Evolutionary conservation across 352 stramenopile species (phyloP), one percentile per base, ranked within the genome.

Genomic region (Pythium monospermum): DNA sequence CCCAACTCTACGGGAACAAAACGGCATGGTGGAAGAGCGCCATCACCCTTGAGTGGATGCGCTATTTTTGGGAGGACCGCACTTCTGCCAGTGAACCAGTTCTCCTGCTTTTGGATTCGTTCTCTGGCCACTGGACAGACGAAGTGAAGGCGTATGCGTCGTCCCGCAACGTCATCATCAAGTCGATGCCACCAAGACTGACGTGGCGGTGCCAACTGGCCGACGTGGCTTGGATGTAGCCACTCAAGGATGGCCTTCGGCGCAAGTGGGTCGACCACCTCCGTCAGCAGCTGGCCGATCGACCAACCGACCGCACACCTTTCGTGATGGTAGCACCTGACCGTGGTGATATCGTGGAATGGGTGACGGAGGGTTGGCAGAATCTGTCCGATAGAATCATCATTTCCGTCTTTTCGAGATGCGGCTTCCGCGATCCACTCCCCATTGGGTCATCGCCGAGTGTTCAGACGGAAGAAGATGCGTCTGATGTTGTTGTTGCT

Each of bases 21-120:
- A 49, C 39, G 0, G 57, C 61, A 2, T 69, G 53, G 55, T 72
- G 63, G 69, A 65, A 56, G 22, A 47, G 16, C 10, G 23, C 33
- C 19, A 35, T 74, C 18, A 64, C 49, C 1, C 19, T 67, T 0
- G 25, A 54, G n/a, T 69, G 67, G 21, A 15, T 76, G 18, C 18
- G 41, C 19, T 74, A 59, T 30, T 61, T 70, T 19, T 76, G 76
- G 40, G 59, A 56, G 7, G 35, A 54, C 7, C 40, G 57, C 5
- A 38, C 12, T 1, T 12, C 28, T 1, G 25, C 47, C 15, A 60
- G 40, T 37, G 45, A 72, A 12, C 56, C 56, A 11, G 30, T 67
- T 0, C 23, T 75, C 15, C 37, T 75, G 0, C 45, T 73, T 2
- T 55, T 73, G 2, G 57, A 74, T 28, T 45, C 49, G 15, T 62